Evolutionary conservation across 202 grass and related monocot genomes (phyloP).

Genomic region (Saccharum hybrid): DNA sequence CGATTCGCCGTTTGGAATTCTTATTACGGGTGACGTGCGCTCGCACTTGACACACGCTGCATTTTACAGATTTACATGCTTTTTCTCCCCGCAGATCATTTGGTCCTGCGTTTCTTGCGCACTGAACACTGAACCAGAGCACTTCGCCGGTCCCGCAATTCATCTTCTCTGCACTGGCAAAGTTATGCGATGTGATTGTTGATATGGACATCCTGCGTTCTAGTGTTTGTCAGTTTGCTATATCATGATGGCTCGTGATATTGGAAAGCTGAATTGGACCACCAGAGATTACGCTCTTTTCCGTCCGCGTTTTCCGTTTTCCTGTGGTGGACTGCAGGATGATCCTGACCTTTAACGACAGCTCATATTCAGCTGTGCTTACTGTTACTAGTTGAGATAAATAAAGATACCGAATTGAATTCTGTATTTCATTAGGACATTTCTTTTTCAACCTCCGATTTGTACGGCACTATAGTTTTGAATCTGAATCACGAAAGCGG

Average conservation of each 20-base stretch:
- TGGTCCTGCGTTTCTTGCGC: neutral
- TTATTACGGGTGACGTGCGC: neutral
- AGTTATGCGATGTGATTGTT: neutral
- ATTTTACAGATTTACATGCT: neutral
- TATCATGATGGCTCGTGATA: neutral
- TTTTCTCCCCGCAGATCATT: too few species aligned
- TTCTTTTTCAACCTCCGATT: too few species aligned
- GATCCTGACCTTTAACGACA: neutral
- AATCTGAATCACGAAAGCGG: too few species aligned
- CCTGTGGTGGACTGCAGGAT: neutral
- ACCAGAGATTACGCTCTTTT: neutral
- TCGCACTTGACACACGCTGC: neutral
- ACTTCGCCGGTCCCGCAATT: neutral
- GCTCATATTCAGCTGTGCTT: neutral
- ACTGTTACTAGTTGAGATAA: neutral
- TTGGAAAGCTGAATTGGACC: conserved; percentile 32
- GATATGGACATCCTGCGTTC: neutral
- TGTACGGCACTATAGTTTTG: too few species aligned
- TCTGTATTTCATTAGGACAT: too few species aligned
- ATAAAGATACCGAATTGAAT: neutral
- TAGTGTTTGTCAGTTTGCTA: conserved; percentile 9
- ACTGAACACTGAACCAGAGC: neutral
- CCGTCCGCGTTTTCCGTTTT: neutral
- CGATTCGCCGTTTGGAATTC: neutral
- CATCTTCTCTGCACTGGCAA: neutral